These are phyloP conservation scores for Debaryomyces singareniensis DNA, from an alignment of 1,139 yeast genomes.

Conservation along the genomic window DNA sequence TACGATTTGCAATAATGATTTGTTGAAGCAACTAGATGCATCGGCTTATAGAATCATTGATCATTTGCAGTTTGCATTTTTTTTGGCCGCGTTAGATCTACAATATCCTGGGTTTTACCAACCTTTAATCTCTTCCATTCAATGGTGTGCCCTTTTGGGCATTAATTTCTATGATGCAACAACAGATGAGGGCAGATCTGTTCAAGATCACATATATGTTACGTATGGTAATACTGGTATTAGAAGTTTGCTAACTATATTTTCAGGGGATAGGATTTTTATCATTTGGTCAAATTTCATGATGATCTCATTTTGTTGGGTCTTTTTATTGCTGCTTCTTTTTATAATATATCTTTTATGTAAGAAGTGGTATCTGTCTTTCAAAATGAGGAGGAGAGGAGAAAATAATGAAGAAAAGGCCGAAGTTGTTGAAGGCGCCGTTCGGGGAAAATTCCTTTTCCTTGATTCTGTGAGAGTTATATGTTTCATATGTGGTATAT, in stretches of 20 bases:
- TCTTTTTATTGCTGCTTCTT: too few species aligned
- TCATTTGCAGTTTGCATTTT: conserved; percentile 54
- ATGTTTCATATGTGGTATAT: conserved; percentile 26
- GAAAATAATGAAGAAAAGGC: too few species aligned
- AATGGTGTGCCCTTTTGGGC: conserved; percentile 35
- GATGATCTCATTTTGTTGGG: conserved; percentile 24
- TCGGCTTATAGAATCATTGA: conserved; percentile 42
- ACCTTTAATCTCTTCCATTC: conserved; percentile 39
- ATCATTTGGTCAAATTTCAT: conserved; percentile 42
- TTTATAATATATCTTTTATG: too few species aligned
- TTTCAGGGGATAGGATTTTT: conserved; percentile 17
- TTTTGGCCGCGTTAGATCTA: conserved; percentile 50
- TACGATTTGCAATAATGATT: conserved; percentile 53
- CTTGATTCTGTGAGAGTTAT: conserved; percentile 11
- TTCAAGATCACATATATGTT: conserved; percentile 28
- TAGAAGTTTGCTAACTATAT: conserved; percentile 22
- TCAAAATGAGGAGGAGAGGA: not conserved
- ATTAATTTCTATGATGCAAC: conserved; percentile 14
- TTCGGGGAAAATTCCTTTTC: too few species aligned
- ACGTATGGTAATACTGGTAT: conserved; percentile 30
- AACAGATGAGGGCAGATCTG: conserved; percentile 8
- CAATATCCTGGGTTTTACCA: conserved; percentile 62
- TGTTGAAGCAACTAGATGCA: conserved; percentile 54
- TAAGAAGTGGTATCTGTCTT: too few species aligned
- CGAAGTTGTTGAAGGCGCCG: too few species aligned